A percentile compares a stretch with the other conserved stretches of the same genome.
These are phyloP conservation scores for Diaporthe amygdali DNA, from an alignment of 2,329 filamentous ascomycete genomes.

Conservation along the genomic window DNA sequence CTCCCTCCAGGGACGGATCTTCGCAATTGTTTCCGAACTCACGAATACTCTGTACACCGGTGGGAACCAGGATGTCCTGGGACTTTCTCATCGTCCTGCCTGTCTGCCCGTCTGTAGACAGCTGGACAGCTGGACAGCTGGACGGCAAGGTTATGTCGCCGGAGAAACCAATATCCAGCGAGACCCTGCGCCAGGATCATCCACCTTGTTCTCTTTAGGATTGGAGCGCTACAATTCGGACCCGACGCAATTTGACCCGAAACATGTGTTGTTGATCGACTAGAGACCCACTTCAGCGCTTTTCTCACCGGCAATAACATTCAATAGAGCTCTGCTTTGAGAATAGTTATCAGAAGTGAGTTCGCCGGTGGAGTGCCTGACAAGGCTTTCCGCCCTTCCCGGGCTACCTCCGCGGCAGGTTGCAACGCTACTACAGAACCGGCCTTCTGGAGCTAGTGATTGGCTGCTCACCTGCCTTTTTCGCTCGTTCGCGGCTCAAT, in stretches of 20 bases:
- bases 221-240: slow-evolving; percentile 11
- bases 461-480: background rate
- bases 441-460: background rate
- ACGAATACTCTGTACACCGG: background rate
- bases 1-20: background rate
- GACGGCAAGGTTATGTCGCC: background rate
- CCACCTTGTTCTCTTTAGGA: background rate
- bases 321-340: background rate
- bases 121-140: background rate
- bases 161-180: slow-evolving; percentile 7
- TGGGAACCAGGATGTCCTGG: background rate
- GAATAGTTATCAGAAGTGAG: background rate
- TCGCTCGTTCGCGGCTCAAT: background rate
- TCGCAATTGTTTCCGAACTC: slow-evolving; percentile 1
- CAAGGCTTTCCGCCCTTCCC: background rate
- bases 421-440: background rate
- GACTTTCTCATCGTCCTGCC: background rate
- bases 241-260: background rate
- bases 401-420: slow-evolving; percentile 2
- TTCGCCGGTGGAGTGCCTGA: background rate
- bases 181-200: background rate
- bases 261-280: background rate
- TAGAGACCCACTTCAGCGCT: background rate
- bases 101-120: background rate
- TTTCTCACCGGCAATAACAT: background rate